These are phyloP conservation scores for Vitis hybrid DNA, from an alignment of 177 flowering plant species.

Conservation along the genomic window DNA sequence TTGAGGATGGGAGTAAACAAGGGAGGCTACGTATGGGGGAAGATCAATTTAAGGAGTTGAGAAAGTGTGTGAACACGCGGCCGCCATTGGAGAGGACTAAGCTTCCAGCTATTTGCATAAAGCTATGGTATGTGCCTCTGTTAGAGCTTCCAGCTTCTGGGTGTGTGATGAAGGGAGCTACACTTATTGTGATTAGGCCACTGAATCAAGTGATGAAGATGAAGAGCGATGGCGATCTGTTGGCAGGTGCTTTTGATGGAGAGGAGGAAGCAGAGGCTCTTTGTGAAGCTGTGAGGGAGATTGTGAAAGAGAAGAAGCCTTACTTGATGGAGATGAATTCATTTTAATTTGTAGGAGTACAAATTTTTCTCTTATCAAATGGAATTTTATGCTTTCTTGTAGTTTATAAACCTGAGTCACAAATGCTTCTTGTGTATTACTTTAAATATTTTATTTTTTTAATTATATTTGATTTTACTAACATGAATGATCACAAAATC, in stretches of 20 bases:
- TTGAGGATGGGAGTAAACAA: constrained; percentile 30
- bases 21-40: constrained; percentile 31
- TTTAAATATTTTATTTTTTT: too few relatives aligned
- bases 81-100: constrained; percentile 13
- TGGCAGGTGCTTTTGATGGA: constrained; percentile 18
- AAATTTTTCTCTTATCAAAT: background rate
- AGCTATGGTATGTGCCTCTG: constrained; percentile 37
- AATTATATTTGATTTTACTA: too few relatives aligned
- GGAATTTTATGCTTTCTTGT: too few relatives aligned
- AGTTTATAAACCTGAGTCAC: too few relatives aligned
- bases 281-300: constrained; percentile 31
- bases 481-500: too few relatives aligned
- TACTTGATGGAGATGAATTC: constrained; percentile 38
- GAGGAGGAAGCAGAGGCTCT: constrained; percentile 19
- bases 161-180: constrained; percentile 37
- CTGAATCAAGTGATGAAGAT: background rate
- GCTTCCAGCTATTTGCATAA: constrained; percentile 35
- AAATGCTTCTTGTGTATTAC: too few relatives aligned
- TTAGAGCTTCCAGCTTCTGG: constrained; percentile 30
- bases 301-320: constrained; percentile 23
- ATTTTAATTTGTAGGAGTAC: constrained; percentile 13
- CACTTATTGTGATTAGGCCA: constrained; percentile 35
- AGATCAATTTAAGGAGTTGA: constrained; percentile 26
- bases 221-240: background rate
- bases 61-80: constrained; percentile 1